Percentiles rank a stretch among this genome's conserved stretches.
Evolutionary conservation across 2,329 filamentous ascomycete genomes (phyloP).

Genomic region (Zymoseptoria brevis): DNA sequence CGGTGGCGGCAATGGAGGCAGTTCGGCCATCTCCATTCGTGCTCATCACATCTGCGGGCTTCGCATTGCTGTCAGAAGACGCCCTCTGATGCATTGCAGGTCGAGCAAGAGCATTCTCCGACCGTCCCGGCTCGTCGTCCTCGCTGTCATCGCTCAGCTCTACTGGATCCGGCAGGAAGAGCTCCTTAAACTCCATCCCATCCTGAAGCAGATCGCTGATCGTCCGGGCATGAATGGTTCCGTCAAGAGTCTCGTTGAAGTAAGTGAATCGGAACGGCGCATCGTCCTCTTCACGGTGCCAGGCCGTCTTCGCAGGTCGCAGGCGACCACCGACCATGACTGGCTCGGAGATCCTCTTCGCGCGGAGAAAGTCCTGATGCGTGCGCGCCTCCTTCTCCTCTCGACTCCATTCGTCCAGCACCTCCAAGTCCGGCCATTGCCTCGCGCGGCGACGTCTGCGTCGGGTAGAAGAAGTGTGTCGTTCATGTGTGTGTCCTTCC

Average conservation of each 20-base stretch:
- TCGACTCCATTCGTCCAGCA: constrained; percentile 81
- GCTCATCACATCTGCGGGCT: background rate
- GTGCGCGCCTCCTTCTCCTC: constrained; percentile 84
- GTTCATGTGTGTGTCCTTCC: constrained; percentile 40
- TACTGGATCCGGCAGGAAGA: constrained; percentile 83
- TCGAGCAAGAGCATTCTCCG: constrained; percentile 29
- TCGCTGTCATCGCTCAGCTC: constrained; percentile 60
- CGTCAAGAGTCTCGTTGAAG: constrained; percentile 95
- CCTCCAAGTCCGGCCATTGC: constrained; percentile 78
- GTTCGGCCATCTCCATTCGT: background rate
- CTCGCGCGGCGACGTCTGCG: constrained; percentile 52
- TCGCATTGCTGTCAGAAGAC: constrained; percentile 13
- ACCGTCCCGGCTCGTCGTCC: constrained; percentile 51
- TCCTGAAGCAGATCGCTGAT: constrained; percentile 88
- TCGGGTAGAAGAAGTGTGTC: constrained; percentile 11
- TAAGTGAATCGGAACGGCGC: constrained; percentile 93
- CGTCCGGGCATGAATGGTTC: constrained; percentile 90
- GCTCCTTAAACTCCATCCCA: constrained; percentile 72
- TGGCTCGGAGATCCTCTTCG: constrained; percentile 89
- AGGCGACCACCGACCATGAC: constrained; percentile 84
- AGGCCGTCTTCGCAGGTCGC: constrained; percentile 66
- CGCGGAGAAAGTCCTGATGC: constrained; percentile 61
- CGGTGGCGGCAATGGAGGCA: constrained; percentile 6
- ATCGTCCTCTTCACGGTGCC: constrained; percentile 84
- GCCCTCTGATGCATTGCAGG: constrained; percentile 15